These are phyloP conservation scores for Psidium guajava DNA, from an alignment of 345 rosid genomes.

Conservation along the genomic window DNA sequence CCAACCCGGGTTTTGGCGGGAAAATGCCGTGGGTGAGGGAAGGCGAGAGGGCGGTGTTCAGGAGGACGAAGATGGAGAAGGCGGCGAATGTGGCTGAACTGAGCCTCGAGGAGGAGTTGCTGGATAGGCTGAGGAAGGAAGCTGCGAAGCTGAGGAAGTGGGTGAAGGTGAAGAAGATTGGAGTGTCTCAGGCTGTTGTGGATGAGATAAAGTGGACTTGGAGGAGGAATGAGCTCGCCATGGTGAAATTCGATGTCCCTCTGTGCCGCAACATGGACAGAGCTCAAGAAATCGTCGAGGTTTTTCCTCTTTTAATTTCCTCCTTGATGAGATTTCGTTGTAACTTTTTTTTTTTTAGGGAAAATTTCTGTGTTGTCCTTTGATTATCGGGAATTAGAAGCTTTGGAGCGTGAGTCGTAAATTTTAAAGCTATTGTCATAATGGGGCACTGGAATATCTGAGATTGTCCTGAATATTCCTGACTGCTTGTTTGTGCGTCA, in stretches of 20 bases:
- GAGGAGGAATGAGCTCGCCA: constrained; percentile 52
- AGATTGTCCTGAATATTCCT: not conserved
- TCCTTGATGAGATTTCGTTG: not conserved
- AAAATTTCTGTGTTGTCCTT: not conserved
- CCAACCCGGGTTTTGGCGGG: constrained; percentile 13
- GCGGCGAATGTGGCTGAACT: constrained; percentile 38
- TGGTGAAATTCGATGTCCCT: constrained; percentile 67
- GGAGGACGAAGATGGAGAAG: constrained; percentile 54
- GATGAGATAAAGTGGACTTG: constrained; percentile 44
- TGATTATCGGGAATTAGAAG: not conserved
- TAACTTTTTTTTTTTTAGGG: not conserved
- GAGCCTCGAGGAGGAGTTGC: constrained; percentile 38
- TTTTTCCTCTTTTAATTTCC: constrained; percentile 9
- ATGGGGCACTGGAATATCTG: not conserved
- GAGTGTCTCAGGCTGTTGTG: constrained; percentile 58
- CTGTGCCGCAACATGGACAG: constrained; percentile 74
- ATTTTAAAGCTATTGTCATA: not conserved
- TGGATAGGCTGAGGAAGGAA: constrained; percentile 46
- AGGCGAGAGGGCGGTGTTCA: constrained; percentile 31
- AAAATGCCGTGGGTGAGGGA: constrained; percentile 54
- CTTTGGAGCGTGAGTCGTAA: not conserved
- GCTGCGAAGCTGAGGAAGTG: constrained; percentile 57
- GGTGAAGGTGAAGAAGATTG: constrained; percentile 85
- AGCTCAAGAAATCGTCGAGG: constrained; percentile 81
- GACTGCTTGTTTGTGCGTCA: not conserved